Percentiles rank a stretch among this genome's conserved stretches.
phyloP scores from a whole-genome alignment of 2,329 filamentous ascomycete genomes.

The Colletotrichum cordylinicola region DNA sequence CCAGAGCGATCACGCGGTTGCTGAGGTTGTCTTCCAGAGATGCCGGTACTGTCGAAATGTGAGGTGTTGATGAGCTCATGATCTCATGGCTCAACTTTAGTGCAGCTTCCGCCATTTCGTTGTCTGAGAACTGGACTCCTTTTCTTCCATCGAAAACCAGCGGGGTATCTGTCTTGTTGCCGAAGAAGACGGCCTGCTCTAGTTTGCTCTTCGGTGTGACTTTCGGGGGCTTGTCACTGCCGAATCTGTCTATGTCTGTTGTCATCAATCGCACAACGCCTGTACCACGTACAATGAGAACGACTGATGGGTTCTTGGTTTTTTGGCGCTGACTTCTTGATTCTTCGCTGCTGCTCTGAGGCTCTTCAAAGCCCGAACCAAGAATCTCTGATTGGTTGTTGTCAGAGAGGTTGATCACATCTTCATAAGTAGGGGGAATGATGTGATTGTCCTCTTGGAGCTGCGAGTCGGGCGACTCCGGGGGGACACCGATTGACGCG shows the following conservation, averaged over 20 bases:
- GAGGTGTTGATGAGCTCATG: slow-evolving; percentile 75
- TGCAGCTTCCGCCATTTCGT: slow-evolving; percentile 79
- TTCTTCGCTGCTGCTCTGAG: slow-evolving; percentile 48
- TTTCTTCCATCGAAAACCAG: slow-evolving; percentile 79
- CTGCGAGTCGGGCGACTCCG: slow-evolving; percentile 78
- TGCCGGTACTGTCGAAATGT: slow-evolving; percentile 74
- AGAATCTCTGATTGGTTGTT: slow-evolving; percentile 69
- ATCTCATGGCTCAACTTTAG: slow-evolving; percentile 82
- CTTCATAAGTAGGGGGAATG: slow-evolving; percentile 76
- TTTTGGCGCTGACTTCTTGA: slow-evolving; percentile 56
- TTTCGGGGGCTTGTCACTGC: slow-evolving; percentile 60
- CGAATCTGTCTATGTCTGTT: slow-evolving; percentile 65
- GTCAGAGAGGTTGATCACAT: slow-evolving; percentile 80
- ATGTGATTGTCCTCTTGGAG: slow-evolving; percentile 71
- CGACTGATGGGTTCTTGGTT: slow-evolving; percentile 66
- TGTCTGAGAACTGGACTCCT: slow-evolving; percentile 68
- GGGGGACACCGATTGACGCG: slow-evolving; percentile 71
- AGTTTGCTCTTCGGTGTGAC: slow-evolving; percentile 88
- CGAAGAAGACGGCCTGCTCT: slow-evolving; percentile 94
- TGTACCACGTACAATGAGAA: slow-evolving; percentile 67
- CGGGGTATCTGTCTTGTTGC: slow-evolving; percentile 81
- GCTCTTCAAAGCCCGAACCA: slow-evolving; percentile 69
- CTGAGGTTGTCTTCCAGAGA: slow-evolving; percentile 84
- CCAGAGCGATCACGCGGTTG: slow-evolving; percentile 74
- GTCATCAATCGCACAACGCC: slow-evolving; percentile 66